These are phyloP conservation scores for Aspergillus clavatus DNA, from an alignment of 2,329 filamentous ascomycete species.

Conservation along the genomic window DNA sequence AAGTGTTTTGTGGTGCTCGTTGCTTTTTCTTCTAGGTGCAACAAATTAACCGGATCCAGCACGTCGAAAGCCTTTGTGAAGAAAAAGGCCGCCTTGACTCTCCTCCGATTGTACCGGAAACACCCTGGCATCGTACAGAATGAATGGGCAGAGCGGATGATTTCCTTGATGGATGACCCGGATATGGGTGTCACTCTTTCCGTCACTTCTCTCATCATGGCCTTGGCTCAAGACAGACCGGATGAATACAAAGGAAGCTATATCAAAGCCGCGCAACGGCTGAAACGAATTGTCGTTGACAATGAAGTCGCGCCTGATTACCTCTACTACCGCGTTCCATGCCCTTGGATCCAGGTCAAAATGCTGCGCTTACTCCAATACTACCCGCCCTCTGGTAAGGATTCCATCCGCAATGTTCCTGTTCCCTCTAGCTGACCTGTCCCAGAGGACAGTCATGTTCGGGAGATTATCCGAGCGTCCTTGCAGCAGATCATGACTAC, in stretches of 20 bases:
- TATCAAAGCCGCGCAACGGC: constrained; percentile 80
- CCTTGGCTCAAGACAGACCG: constrained; percentile 86
- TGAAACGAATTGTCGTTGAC: constrained; percentile 88
- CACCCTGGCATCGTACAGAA: constrained; percentile 88
- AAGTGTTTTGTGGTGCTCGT: constrained; percentile 38
- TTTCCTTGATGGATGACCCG: constrained; percentile 95
- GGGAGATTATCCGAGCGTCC: constrained; percentile 86
- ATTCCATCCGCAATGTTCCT: background rate
- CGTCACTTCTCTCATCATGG: constrained; percentile 92
- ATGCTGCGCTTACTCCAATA: constrained; percentile 88
- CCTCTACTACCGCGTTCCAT: constrained; percentile 98
- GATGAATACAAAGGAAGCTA: constrained; percentile 93
- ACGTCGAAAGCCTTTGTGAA: constrained; percentile 96
- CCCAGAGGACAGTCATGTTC: constrained; percentile 82
- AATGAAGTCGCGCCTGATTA: constrained; percentile 87
- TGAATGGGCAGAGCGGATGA: constrained; percentile 96
- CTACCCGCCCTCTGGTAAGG: constrained; percentile 82
- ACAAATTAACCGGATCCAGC: constrained; percentile 31
- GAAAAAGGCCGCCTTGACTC: constrained; percentile 94
- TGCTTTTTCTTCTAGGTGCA: background rate
- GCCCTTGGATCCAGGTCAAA: constrained; percentile 97
- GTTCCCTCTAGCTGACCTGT: constrained; percentile 9
- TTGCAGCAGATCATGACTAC: constrained; percentile 85
- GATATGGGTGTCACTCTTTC: constrained; percentile 94
- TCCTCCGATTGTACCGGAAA: constrained; percentile 91